phyloP scores from a whole-genome alignment of 139 green algal species.

The Chlamydomonas schloesseri region DNA sequence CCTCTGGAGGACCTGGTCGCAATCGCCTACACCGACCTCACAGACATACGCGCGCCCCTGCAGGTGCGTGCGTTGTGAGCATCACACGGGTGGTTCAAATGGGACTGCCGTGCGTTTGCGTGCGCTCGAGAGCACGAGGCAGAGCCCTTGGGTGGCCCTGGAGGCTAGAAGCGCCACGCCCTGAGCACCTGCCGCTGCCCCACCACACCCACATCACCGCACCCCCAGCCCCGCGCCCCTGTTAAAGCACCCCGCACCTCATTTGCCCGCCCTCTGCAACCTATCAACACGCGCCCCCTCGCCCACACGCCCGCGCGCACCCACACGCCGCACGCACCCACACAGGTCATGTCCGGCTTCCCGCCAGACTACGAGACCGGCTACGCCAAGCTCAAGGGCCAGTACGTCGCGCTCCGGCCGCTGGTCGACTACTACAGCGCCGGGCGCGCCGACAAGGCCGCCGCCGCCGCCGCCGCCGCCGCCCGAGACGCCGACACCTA shows the following conservation, averaged over 20 bases:
- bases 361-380: conserved; percentile 6
- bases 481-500: background rate
- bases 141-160: too few relatives aligned
- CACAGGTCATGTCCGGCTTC: background rate
- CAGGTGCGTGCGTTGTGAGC: background rate
- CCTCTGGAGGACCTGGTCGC: conserved; percentile 31
- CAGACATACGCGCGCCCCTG: conserved; percentile 12
- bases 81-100: too few relatives aligned
- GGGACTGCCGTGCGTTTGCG: too few relatives aligned
- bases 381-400: conserved; percentile 24
- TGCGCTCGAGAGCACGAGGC: too few relatives aligned
- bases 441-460: background rate
- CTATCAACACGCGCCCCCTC: too few relatives aligned
- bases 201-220: too few relatives aligned
- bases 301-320: too few relatives aligned
- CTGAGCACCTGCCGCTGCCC: too few relatives aligned
- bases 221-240: too few relatives aligned
- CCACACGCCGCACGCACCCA: background rate
- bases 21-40: background rate
- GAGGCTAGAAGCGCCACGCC: too few relatives aligned
- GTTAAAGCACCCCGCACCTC: too few relatives aligned
- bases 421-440: conserved; percentile 13
- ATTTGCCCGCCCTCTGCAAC: too few relatives aligned
- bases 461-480: background rate
- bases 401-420: conserved; percentile 27